Percentiles rank a stretch among this genome's conserved stretches.
Evolutionary conservation across 495 filamentous ascomycete species (phyloP).

Genomic region (Hypoxylon fragiforme): DNA sequence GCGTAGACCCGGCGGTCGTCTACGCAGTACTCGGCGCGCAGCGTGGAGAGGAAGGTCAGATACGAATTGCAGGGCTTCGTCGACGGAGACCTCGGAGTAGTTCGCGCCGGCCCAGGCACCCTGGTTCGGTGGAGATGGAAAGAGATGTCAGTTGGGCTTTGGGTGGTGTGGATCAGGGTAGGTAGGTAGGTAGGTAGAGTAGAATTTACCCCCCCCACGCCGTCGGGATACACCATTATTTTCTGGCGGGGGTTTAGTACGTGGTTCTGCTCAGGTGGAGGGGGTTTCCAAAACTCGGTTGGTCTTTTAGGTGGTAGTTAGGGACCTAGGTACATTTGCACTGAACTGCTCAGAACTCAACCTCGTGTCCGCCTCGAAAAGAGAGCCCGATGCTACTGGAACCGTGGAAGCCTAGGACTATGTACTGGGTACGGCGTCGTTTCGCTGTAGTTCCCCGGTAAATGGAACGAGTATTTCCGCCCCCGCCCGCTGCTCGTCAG

Average conservation of each 20-base stretch:
- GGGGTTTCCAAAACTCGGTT: background rate
- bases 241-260: constrained; percentile 22
- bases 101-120: constrained; percentile 41
- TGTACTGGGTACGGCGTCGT: constrained; percentile 31
- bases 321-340: constrained; percentile 17
- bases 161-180: background rate
- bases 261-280: background rate
- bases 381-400: constrained; percentile 38
- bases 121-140: constrained; percentile 9
- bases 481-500: constrained; percentile 33
- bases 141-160: background rate
- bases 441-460: constrained; percentile 31
- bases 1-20: constrained; percentile 56
- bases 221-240: constrained; percentile 41
- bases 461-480: constrained; percentile 35
- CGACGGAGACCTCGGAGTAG: constrained; percentile 38
- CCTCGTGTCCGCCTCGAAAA: constrained; percentile 39
- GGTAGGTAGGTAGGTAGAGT: background rate
- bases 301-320: background rate
- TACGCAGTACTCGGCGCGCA: constrained; percentile 53
- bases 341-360: constrained; percentile 33
- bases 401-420: constrained; percentile 38
- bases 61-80: constrained; percentile 52
- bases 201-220: constrained; percentile 30
- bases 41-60: constrained; percentile 50